Base-by-base conservation (phyloP, 164 flowering plant species). In the Tinospora cordifolia region DNA sequence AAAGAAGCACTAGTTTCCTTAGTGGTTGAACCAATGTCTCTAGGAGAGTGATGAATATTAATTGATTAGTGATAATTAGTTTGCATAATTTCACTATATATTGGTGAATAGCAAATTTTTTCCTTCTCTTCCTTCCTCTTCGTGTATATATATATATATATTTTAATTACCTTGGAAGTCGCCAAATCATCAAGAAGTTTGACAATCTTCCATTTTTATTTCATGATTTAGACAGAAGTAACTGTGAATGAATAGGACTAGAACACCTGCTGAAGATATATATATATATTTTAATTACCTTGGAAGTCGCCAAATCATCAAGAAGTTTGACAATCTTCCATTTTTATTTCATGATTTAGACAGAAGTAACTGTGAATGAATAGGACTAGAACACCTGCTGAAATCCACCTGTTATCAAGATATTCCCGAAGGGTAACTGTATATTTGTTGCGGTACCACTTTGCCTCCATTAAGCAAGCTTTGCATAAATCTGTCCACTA, bases 401-500 rank as follows among this genome's bases (percentile, higher is more conserved):
- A 82, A 10, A 74, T 6, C 82, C 82, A 77, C 11, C 71, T 87
- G 71, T 83, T 84, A 7, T 81, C 72, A 0, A 85, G 44, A 63
- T 87, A 87, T 17, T 85, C 85, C 15, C 78, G 65, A 8, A 83
- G 74, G 0, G 79, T 71, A 21, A 86, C 87, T 8, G 47, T 82
- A 27, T 73, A 13, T n/a, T 73, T 69, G 21, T 62, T 71, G 54
- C 73, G 21, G 1, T 1, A 46, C 88, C 91, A 87, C 47, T 72
- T 80, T 22, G 86, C 82, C 78, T 85, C 87, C 44, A 41, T 63
- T 39, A 82, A 63, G 75, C 71, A 85, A 1, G 81, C 71, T 72
- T 79, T 81, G 66, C 74, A 80, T 69, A 84, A 44, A 75, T 80
- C 82, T 49, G 76, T 76, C 91, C 87, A 85, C 86, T 85, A 75